phyloP scores from a whole-genome alignment of 768 basidiomycete species.

The Hericium coralloides region DNA sequence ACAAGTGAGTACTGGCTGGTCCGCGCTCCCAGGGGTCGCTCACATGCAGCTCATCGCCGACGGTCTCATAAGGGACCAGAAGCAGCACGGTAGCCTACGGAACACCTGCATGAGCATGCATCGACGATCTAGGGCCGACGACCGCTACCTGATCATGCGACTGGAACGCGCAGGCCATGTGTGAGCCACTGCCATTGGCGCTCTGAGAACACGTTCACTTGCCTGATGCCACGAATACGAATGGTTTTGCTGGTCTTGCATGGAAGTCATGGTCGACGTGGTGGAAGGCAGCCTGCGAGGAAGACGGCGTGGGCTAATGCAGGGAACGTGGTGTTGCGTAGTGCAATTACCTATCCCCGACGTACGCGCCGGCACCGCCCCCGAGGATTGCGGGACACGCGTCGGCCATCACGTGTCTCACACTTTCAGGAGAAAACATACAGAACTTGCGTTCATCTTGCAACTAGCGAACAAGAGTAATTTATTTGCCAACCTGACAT shows the following conservation, averaged over 20 bases:
- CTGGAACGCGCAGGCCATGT: slow-evolving; percentile 26
- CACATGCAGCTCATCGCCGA: slow-evolving; percentile 65
- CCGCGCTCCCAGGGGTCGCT: slow-evolving; percentile 16
- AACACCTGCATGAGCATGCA: slow-evolving; percentile 15
- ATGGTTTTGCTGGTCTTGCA: slow-evolving; percentile 15
- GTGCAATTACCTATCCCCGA: background rate
- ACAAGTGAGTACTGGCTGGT: background rate
- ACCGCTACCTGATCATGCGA: slow-evolving; percentile 76
- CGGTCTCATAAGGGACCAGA: slow-evolving; percentile 61
- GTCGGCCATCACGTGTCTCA: background rate
- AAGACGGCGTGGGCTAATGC: no score
- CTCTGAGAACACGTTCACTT: slow-evolving; percentile 13
- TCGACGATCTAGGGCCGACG: background rate
- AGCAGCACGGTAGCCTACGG: slow-evolving; percentile 67
- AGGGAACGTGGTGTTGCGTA: no score
- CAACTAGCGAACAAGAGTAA: no score
- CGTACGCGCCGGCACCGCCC: background rate
- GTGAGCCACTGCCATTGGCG: background rate
- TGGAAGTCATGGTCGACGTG: slow-evolving; percentile 6
- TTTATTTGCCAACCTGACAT: no score
- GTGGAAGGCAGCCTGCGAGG: background rate
- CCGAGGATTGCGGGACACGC: background rate
- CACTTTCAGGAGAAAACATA: background rate
- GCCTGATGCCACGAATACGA: slow-evolving; percentile 87
- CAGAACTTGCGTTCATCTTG: background rate